Evolutionary conservation across 1,284 basidiomycete genomes (phyloP), one percentile per base, ranked within the genome.

Genomic region (Leccinum solheimii): DNA sequence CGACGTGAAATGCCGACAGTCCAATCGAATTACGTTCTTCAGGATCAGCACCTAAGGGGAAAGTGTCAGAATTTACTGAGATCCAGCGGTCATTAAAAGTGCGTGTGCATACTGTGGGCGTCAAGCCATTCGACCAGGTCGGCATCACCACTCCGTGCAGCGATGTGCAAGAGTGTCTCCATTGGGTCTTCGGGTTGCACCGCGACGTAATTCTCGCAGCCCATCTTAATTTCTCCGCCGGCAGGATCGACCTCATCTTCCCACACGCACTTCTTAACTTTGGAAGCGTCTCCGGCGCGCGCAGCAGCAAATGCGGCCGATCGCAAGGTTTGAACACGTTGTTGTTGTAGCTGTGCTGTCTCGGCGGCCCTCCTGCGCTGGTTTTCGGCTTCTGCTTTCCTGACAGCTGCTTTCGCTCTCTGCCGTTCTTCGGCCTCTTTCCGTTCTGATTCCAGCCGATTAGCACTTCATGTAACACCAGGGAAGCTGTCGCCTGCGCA

Each of bases 91-190:
- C 52, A 71, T 63, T 66, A 68, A 67, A 63, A 66, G 51, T 60
- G 62, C 62, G 30, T 63, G 68, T 60, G 69, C 83, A 65, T 68
- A 90, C 90, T 83, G 71, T 91, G 88, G 3, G 81, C 77, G 71
- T 86, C 82, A 10, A 92, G 80, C 88, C 88, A 91, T 68, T 83
- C 73, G 5, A 88, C 79, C 57, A 91, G 75, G 23, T 81, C 81
- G 6, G 74, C 66, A 72, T 91, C 81, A 7, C 84, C 85, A 56
- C 78, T 76, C 58, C 71, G 76, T 4, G 81, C 79, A 53, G 83
- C 85, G 59, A 92, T 88, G 67, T 91, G 90, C 60, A 87, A 71
- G 19, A 92, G 76, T 34, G 89, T 88, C 72, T 91, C 84, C 62
- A 77, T 75, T n/a, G 77, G 77, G 72, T 90, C 88, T 56, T 77